Base-by-base conservation (phyloP, 495 filamentous ascomycete genomes). In the Saxispiralis lemnorum region DNA sequence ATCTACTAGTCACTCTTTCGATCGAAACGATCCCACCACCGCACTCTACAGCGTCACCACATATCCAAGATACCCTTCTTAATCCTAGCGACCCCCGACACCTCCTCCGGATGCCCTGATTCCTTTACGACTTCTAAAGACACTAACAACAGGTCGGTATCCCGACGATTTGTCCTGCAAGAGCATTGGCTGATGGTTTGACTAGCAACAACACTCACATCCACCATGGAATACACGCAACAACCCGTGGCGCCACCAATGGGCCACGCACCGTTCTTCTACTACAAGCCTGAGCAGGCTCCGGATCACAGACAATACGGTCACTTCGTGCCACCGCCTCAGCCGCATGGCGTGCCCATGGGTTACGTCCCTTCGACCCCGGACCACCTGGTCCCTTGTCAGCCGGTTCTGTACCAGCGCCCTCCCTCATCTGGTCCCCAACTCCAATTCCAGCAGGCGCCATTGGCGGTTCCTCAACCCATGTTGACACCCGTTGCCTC, bases 211-310 rank as follows among this genome's bases (percentile, higher is more conserved):
- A 28, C 13, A 39, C 9, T 20, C n/a, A 19, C 32, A 1, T 28
- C 16, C 35, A 54, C 9, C 9, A 59, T 65, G 51, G 63, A 68
- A 56, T 76, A 78, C 56, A 57, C 65, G 44, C 62, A 73, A 49
- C 65, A 60, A 53, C 59, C 54, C 24, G 24, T 28, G 39, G 56
- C 67, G 46, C 74, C 70, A 40, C 57, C 69, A 56, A 79, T 80
- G 68, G 80, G 76, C 35, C 82, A 83, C 56, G 70, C 82, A 41
- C 66, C 81, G 14, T 95, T 92, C 70, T 86, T 81, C 74, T 94
- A 88, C 69, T 96, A 93, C 65, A 79, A 74, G 50, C 78, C 78
- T 45, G 83, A 88, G 43, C 71, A 77, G 36, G 78, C 71, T 56
- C 66, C 72, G 36, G 81, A 93, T 59, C 73, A 71, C 57, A 66